Percentiles rank a stretch among this genome's conserved stretches.
Conservation (phyloP, 441 rosid species). For the Gossypium gossypioides region DNA sequence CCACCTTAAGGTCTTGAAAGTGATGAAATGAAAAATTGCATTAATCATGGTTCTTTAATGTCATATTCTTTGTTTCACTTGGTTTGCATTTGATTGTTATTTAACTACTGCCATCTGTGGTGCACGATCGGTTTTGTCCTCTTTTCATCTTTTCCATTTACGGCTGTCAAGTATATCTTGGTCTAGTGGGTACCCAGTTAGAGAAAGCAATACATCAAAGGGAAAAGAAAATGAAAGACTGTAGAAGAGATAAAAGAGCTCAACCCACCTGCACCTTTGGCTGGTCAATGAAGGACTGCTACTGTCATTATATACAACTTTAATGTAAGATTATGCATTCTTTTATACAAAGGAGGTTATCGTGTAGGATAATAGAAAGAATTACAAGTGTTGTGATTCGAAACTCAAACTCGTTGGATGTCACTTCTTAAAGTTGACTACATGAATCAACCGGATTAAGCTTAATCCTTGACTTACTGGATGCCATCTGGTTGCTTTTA, state of each 20-base stretch:
- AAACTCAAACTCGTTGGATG: no score
- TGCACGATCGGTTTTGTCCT: neutral
- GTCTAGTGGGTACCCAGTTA: neutral
- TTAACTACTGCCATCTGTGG: neutral
- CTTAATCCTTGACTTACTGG: no score
- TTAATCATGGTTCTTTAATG: neutral
- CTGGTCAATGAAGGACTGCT: neutral
- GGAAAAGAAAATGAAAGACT: neutral
- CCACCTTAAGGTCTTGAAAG: slow-evolving; percentile 5
- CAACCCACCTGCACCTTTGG: neutral
- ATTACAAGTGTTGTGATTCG: no score
- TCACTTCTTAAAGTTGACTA: no score
- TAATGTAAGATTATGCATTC: no score
- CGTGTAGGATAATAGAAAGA: no score
- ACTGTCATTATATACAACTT: neutral
- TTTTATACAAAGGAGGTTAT: no score
- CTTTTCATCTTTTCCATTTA: slow-evolving; percentile 5
- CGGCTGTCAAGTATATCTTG: neutral
- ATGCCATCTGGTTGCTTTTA: no score
- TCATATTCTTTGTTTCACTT: neutral
- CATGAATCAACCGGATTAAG: no score
- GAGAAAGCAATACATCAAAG: neutral
- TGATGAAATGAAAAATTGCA: neutral
- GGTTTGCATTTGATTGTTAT: neutral
- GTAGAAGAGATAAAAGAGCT: neutral